A percentile compares a stretch with the other conserved stretches of the same genome.
Conservation (phyloP, 2,329 filamentous ascomycete species). For the Albophoma yamanashiensis region DNA sequence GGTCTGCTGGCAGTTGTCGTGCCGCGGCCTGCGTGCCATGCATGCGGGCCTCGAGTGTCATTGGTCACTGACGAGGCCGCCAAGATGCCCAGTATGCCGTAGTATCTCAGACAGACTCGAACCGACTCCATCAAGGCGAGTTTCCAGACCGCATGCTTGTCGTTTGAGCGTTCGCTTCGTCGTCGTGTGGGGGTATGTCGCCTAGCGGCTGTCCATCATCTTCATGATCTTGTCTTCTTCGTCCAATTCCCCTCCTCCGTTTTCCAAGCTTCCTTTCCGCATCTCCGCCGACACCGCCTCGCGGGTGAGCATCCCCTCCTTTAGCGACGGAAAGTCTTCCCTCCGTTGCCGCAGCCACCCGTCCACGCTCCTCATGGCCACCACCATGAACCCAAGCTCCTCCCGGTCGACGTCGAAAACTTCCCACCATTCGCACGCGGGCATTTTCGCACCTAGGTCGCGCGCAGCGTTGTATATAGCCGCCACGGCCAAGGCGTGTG, state of each 20-base stretch:
- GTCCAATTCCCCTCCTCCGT: constrained; percentile 19
- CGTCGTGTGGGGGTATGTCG: neutral
- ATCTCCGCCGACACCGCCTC: constrained; percentile 50
- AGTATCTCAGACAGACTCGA: neutral
- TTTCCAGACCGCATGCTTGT: neutral
- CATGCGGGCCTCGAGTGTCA: neutral
- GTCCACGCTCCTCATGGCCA: constrained; percentile 71
- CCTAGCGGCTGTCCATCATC: constrained; percentile 19
- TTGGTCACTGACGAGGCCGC: neutral
- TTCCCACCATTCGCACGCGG: constrained; percentile 89
- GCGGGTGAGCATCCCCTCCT: constrained; percentile 44
- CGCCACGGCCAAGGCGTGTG: constrained; percentile 71
- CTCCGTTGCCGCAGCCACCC: constrained; percentile 54
- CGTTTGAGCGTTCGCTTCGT: neutral
- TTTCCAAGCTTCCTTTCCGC: constrained; percentile 33
- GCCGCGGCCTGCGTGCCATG: neutral
- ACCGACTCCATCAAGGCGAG: neutral
- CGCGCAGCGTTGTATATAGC: constrained; percentile 84
- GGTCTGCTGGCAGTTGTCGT: neutral
- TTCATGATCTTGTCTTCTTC: constrained; percentile 34
- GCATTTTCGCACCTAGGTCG: constrained; percentile 66
- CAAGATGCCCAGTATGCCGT: neutral
- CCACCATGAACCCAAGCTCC: constrained; percentile 85
- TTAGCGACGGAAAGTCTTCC: constrained; percentile 39
- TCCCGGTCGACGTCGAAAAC: constrained; percentile 94